Conservation (phyloP, 139 green algal genomes). For the Micromonas commoda region DNA sequence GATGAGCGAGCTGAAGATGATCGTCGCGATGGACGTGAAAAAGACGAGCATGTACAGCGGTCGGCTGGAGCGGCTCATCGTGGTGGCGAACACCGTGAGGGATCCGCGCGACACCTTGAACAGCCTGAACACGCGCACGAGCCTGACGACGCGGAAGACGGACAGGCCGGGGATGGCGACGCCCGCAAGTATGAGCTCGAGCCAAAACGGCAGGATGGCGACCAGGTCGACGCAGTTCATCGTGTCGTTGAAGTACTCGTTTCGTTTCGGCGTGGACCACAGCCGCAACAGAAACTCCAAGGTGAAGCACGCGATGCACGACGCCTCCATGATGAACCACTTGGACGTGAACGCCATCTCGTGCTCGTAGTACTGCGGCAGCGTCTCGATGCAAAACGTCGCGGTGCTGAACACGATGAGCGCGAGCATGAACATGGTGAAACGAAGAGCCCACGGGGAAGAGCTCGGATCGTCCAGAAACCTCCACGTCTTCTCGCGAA, state of each 20-base stretch:
- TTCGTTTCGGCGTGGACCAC: neutral
- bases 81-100: conserved; percentile 24
- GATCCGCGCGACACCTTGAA: conserved; percentile 20
- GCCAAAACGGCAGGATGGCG: conserved; percentile 38
- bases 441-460: neutral
- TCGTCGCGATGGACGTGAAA: conserved; percentile 31
- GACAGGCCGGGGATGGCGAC: conserved; percentile 21
- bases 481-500: conserved; percentile 24
- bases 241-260: conserved; percentile 19
- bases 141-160: conserved; percentile 31
- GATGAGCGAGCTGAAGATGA: conserved; percentile 33
- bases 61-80: conserved; percentile 11
- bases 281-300: conserved; percentile 32
- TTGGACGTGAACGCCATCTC: neutral
- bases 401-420: conserved; percentile 28
- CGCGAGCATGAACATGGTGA: conserved; percentile 23
- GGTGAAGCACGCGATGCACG: conserved; percentile 35
- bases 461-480: conserved; percentile 32
- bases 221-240: conserved; percentile 40
- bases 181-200: conserved; percentile 25
- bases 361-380: conserved; percentile 26
- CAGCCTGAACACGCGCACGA: conserved; percentile 31
- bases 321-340: conserved; percentile 29
- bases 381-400: conserved; percentile 32
- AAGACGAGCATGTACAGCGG: conserved; percentile 37